A percentile compares a stretch with the other conserved stretches of the same genome.
Evolutionary conservation across 2,329 filamentous ascomycete species (phyloP).

Genomic region (Trichoderma afroharzianum): DNA sequence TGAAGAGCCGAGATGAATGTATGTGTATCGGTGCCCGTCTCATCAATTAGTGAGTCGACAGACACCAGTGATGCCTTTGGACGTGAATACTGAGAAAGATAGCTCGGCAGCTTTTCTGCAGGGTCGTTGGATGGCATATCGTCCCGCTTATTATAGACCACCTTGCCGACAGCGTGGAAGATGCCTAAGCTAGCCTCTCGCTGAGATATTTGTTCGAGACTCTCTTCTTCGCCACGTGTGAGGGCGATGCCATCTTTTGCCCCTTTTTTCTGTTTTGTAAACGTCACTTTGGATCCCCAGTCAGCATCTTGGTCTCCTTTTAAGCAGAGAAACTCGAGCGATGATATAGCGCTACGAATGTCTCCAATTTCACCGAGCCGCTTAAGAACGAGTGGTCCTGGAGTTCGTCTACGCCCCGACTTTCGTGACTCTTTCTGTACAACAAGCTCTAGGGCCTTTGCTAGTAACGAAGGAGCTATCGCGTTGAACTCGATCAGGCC

Average conservation of each 20-base stretch:
- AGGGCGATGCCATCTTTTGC: slow-evolving; percentile 55
- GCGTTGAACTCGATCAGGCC: slow-evolving; percentile 88
- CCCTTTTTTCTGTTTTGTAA: slow-evolving; percentile 64
- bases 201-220: slow-evolving; percentile 75
- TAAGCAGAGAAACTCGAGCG: slow-evolving; percentile 87
- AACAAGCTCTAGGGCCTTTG: slow-evolving; percentile 77
- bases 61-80: slow-evolving; percentile 62
- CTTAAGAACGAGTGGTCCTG: slow-evolving; percentile 74
- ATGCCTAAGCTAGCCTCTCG: slow-evolving; percentile 88
- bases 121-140: slow-evolving; percentile 45
- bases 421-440: slow-evolving; percentile 80
- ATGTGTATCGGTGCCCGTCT: slow-evolving; percentile 85
- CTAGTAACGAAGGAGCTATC: slow-evolving; percentile 79
- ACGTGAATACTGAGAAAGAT: slow-evolving; percentile 54
- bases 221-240: slow-evolving; percentile 75
- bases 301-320: slow-evolving; percentile 71
- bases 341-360: slow-evolving; percentile 85
- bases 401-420: slow-evolving; percentile 70
- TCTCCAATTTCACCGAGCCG: slow-evolving; percentile 83
- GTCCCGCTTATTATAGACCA: slow-evolving; percentile 91
- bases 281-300: slow-evolving; percentile 71
- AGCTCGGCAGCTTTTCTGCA: slow-evolving; percentile 55
- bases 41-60: slow-evolving; percentile 78
- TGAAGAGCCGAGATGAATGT: slow-evolving; percentile 89
- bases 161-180: slow-evolving; percentile 93